Base-by-base conservation (phyloP, 306 rosid species). In the Astragalus membranaceus region DNA sequence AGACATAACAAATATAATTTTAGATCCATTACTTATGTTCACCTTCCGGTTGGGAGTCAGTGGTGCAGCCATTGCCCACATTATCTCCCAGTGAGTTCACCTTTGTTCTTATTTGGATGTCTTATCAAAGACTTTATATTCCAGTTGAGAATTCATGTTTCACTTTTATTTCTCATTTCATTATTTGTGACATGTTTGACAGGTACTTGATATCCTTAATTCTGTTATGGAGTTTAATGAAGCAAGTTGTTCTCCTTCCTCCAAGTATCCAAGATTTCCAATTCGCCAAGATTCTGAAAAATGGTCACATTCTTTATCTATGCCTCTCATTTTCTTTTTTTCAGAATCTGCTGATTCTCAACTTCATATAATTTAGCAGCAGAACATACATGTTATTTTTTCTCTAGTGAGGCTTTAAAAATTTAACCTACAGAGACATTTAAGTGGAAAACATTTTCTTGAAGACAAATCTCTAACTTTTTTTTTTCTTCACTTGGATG, bases 1-100 rank as follows among this genome's bases (percentile, higher is more conserved):
- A 81, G 96, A 89, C 83, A 56, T 58, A 77, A 57, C 92, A 66
- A 92, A 92, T 73, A 84, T 92, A 52, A 74, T 84, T 70, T 75
- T 92, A 52, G 96, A 92, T 70, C 85, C 88, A 5, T 23, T 92
- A 52, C 78, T 92, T 32, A 92, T 92, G 20, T 87, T 92, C 20
- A 32, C 79, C 59, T 58, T 87, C 36, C 76, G 36, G 55, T 61
- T 92, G 47, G 98, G 96, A 52, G 82, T 87, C 70, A 77, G 76
- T 9, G 98, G 98, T 11, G 98, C 98, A 11, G 98, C 98, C 73
- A 86, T 89, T 69, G 89, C n/a, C n/a, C n/a, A n/a, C n/a, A n/a
- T n/a, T n/a, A n/a, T n/a, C n/a, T n/a, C n/a, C n/a, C n/a, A n/a
- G 98, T 92, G 76, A 75, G 94, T 79, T 12, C 43, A 47, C 32